Percentiles rank a stretch among this genome's conserved stretches.
phyloP scores from a whole-genome alignment of 805 yeast genomes.

The Tanozyma kutaoensis region DNA sequence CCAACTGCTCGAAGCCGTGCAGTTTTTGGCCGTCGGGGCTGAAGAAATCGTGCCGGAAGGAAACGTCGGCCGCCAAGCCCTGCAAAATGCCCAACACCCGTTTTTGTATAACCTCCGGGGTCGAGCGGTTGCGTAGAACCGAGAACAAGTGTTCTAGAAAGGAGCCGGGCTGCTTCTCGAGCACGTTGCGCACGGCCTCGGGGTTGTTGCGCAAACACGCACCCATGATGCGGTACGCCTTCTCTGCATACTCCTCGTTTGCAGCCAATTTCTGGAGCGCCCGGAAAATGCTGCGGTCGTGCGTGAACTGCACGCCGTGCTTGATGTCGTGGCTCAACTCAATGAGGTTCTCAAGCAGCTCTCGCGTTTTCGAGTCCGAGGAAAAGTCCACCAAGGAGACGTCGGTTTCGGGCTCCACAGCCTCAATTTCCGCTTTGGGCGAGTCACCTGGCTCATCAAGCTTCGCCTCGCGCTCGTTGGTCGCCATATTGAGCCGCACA shows the following conservation, averaged over 20 bases:
- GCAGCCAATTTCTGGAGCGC: conserved; percentile 13
- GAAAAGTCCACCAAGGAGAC: no score
- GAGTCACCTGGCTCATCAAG: conserved; percentile 29
- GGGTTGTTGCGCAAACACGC: conserved; percentile 66
- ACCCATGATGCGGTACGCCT: conserved; percentile 46
- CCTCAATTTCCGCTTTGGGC: no score
- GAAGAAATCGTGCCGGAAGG: conserved; percentile 18
- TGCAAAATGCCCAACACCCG: conserved; percentile 40
- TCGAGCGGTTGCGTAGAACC: conserved; percentile 5
- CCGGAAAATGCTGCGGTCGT: conserved; percentile 16
- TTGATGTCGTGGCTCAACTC: conserved; percentile 61
- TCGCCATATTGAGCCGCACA: conserved; percentile 61
- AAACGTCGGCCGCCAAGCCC: conserved; percentile 23
- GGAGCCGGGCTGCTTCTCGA: conserved; percentile 7
- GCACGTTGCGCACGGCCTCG: conserved; percentile 33
- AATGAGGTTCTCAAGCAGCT: conserved; percentile 32
- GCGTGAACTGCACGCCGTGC: conserved; percentile 37
- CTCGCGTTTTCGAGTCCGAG: no score
- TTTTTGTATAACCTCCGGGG: conserved; percentile 25
- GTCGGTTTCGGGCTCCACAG: no score
- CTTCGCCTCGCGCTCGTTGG: conserved; percentile 60
- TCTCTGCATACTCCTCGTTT: conserved; percentile 20
- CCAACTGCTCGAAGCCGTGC: conserved; percentile 11
- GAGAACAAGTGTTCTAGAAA: conserved; percentile 10
- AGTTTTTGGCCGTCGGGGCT: conserved; percentile 4